Evolutionary conservation across 2,329 filamentous ascomycete species (phyloP), one percentile per base, ranked within the genome.

Genomic region (Colletotrichum higginsianum): DNA sequence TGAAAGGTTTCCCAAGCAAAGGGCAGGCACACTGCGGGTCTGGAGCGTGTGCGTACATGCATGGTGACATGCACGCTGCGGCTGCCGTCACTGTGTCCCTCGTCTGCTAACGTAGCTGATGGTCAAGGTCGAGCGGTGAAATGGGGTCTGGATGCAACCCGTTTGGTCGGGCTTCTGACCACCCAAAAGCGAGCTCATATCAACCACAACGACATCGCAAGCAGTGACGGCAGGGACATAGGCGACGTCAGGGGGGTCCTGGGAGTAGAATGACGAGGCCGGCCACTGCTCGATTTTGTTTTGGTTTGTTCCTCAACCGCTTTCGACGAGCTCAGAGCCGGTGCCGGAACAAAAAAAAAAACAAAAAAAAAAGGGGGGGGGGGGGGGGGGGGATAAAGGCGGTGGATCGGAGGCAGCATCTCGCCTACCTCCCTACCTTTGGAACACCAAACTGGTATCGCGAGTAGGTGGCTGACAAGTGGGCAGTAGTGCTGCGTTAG

Each of bases 131-230:
- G 60, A 66, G 72, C 72, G 72, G 72, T 73, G 72, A 72, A 61
- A 62, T 9, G 50, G 58, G 60, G 58, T 38, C 63, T 64, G 72
- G 68, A 60, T 68, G 64, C 50, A 42, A 73, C 63, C 72, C 72
- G 72, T 73, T 72, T 73, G 68, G 72, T 57, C 64, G 64, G 55
- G 61, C n/a, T 68, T 56, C 58, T 63, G 61, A 66, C 71, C 61
- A 66, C 49, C 67, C 62, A 40, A 49, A 38, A 30, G 50, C 65
- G 42, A 23, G 52, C 52, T 53, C 58, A 67, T 68, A 71, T 63
- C 65, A 71, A 68, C 52, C 52, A 26, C 65, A 4, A 61, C 42
- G 35, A 52, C 64, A 13, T 58, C 15, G 57, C 57, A 63, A 44
- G 61, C 49, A 61, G 65, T 53, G 58, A 71, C 40, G 21, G 16